phyloP scores from a whole-genome alignment of 192 early-diverging fungal genomes.

The Rhizophagus prolifer region DNA sequence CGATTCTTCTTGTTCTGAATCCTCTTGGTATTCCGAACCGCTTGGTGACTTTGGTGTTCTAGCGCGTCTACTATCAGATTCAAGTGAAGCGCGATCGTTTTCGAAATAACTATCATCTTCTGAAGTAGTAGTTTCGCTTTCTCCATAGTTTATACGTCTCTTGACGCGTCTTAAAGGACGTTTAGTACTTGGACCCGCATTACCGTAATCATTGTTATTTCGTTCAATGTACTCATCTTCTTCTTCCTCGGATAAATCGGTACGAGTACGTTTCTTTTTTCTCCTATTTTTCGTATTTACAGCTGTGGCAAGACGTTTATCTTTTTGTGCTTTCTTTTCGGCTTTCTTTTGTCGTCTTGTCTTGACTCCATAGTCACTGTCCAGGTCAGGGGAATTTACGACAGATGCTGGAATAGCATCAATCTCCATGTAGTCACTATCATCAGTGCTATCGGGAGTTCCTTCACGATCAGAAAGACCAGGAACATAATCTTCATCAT shows the following conservation, averaged over 20 bases:
- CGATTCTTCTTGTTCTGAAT: background rate
- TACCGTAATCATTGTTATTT: background rate
- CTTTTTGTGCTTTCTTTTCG: background rate
- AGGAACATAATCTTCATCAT: background rate
- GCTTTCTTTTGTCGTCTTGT: background rate
- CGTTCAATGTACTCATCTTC: background rate
- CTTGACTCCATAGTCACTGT: background rate
- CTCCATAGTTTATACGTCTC: background rate
- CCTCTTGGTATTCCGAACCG: background rate
- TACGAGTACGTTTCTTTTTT: background rate
- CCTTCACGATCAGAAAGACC: background rate
- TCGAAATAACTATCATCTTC: background rate
- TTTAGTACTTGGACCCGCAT: background rate
- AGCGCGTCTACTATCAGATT: background rate
- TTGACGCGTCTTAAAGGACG: background rate
- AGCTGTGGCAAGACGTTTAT: background rate
- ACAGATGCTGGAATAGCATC: background rate
- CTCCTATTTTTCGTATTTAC: background rate
- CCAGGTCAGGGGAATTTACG: background rate
- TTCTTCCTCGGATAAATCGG: background rate
- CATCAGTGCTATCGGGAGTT: background rate
- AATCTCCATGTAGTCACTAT: background rate
- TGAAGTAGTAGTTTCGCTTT: background rate
- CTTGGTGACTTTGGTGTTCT: background rate
- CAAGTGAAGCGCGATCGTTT: background rate